Evolutionary conservation across 208 protist genomes (phyloP).

Genomic region (Acanthamoeba royreba): DNA sequence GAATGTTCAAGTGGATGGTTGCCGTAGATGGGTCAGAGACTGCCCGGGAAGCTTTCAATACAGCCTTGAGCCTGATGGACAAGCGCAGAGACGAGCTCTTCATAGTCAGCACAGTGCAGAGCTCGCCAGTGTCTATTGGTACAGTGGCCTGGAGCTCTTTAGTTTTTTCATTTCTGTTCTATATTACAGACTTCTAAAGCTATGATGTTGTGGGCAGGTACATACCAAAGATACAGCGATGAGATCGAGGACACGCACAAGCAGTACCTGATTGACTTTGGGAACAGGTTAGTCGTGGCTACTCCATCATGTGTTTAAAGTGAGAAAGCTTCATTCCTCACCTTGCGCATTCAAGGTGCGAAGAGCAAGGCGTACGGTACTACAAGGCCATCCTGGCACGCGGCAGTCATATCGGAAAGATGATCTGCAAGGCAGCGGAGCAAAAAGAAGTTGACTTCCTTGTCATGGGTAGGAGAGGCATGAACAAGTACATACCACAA

Average conservation of each 20-base stretch:
- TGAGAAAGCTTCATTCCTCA: not conserved
- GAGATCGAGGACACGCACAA: slow-evolving; percentile 13
- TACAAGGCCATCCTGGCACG: slow-evolving; percentile 1
- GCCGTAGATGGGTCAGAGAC: not conserved
- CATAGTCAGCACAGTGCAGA: not conserved
- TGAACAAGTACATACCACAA: not conserved
- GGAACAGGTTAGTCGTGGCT: too few species aligned
- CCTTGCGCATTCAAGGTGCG: not conserved
- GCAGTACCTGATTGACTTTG: not conserved
- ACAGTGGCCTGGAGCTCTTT: not conserved
- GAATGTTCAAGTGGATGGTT: slow-evolving; percentile 8
- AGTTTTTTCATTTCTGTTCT: not conserved
- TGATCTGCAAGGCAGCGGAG: not conserved
- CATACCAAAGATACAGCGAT: slow-evolving; percentile 13
- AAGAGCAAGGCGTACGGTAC: not conserved
- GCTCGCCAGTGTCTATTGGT: not conserved
- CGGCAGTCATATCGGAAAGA: not conserved
- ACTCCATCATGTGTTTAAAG: not conserved
- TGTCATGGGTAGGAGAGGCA: not conserved
- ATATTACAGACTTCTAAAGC: not conserved
- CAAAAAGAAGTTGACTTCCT: slow-evolving; percentile 13
- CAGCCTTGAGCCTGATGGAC: not conserved
- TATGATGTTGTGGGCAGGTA: not conserved
- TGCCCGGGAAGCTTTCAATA: not conserved
- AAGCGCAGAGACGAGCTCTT: not conserved